Evolutionary conservation across 306 rosid species (phyloP).

Genomic region (Vachellia pachyceras): DNA sequence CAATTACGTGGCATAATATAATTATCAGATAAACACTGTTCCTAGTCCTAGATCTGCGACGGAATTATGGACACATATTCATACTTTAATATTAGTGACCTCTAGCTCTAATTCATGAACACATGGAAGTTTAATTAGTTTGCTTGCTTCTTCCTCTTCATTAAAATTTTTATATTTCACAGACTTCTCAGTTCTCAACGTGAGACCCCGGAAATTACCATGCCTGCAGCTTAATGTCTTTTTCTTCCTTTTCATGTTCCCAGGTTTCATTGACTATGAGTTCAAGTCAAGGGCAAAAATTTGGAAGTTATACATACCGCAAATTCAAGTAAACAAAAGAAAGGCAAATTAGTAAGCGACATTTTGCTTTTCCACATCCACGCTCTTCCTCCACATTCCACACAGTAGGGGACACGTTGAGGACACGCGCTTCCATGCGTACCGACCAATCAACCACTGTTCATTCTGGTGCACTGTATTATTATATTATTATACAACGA

Average conservation of each 20-base stretch:
- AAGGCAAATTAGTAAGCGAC: background rate
- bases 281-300: background rate
- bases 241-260: background rate
- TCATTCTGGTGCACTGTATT: background rate
- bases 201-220: background rate
- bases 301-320: background rate
- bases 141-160: background rate
- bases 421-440: constrained; percentile 36
- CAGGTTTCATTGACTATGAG: background rate
- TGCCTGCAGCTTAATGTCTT: background rate
- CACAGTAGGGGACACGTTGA: constrained; percentile 28
- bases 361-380: constrained; percentile 10
- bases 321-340: background rate
- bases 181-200: background rate
- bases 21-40: background rate
- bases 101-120: background rate
- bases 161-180: background rate
- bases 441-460: background rate
- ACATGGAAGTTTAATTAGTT: background rate
- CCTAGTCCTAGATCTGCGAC: background rate
- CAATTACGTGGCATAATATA: background rate
- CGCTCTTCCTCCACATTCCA: constrained; percentile 10
- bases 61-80: background rate
- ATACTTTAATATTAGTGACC: background rate
- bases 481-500: constrained; percentile 10